Conservation (phyloP, 208 protist species). For the Acanthamoeba castellanii region DNA sequence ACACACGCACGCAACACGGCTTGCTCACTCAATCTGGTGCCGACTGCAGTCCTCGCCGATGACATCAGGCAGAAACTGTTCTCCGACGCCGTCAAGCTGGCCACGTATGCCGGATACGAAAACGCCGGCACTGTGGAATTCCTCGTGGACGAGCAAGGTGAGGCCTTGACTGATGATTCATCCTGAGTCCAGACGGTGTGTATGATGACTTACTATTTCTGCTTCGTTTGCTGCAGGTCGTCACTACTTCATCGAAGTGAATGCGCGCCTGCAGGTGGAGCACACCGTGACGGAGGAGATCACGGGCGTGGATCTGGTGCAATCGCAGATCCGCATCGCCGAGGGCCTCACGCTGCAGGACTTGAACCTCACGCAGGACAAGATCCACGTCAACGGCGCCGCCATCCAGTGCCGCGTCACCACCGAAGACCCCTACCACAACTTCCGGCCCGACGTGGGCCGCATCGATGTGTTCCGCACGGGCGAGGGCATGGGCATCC, state of each 20-base stretch:
- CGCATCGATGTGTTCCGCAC: slow-evolving; percentile 80
- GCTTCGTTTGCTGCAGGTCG: background rate
- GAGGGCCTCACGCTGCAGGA: slow-evolving; percentile 83
- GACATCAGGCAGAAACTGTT: slow-evolving; percentile 91
- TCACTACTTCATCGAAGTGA: slow-evolving; percentile 99
- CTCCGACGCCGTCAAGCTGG: slow-evolving; percentile 90
- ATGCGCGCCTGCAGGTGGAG: slow-evolving; percentile 96
- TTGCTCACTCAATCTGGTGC: background rate
- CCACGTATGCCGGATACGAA: slow-evolving; percentile 94
- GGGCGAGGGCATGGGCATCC: slow-evolving; percentile 89
- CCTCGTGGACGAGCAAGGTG: slow-evolving; percentile 92
- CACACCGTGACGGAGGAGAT: slow-evolving; percentile 92
- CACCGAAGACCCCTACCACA: slow-evolving; percentile 86
- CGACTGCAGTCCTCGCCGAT: background rate
- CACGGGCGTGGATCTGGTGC: slow-evolving; percentile 91
- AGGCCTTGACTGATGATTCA: background rate
- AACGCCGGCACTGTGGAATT: slow-evolving; percentile 98
- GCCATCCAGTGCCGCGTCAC: slow-evolving; percentile 89
- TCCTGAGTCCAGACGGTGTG: too few relatives aligned
- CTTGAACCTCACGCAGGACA: slow-evolving; percentile 75
- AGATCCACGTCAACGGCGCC: slow-evolving; percentile 68
- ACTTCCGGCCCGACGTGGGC: slow-evolving; percentile 86
- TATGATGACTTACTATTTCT: background rate
- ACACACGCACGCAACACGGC: too few relatives aligned
- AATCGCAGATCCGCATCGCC: slow-evolving; percentile 89